phyloP scores from a whole-genome alignment of 768 basidiomycete species.

The Crassisporium funariophilum region DNA sequence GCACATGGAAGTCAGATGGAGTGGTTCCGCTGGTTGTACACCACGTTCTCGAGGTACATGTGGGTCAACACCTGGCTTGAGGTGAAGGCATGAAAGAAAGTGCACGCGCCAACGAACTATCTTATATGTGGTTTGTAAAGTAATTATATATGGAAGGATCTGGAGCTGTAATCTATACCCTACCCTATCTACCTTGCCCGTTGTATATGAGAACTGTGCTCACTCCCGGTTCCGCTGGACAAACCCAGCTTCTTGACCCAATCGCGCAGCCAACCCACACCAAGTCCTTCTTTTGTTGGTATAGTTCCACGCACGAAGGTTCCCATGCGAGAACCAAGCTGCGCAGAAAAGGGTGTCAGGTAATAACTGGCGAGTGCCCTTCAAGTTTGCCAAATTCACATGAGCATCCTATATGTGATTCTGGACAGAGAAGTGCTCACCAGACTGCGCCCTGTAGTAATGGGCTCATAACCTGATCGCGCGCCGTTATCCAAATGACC shows the following conservation, averaged over 20 bases:
- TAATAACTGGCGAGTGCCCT: conserved; percentile 52
- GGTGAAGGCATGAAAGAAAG: conserved; percentile 37
- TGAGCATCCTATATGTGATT: neutral
- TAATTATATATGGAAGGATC: conserved; percentile 3
- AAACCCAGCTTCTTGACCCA: conserved; percentile 35
- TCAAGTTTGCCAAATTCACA: neutral
- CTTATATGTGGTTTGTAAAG: conserved; percentile 3
- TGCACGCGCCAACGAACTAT: neutral
- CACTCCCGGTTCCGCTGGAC: conserved; percentile 5
- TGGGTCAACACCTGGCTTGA: conserved; percentile 88
- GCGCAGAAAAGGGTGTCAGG: conserved; percentile 40
- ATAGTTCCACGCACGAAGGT: conserved; percentile 27
- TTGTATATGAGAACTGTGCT: neutral
- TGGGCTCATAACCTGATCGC: conserved; percentile 71
- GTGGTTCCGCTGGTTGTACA: conserved; percentile 90
- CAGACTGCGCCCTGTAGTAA: conserved; percentile 68
- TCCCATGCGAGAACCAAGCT: conserved; percentile 37
- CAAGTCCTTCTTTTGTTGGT: conserved; percentile 40
- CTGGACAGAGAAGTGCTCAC: conserved; percentile 38
- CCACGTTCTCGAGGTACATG: conserved; percentile 83
- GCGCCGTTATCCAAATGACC: conserved; percentile 61
- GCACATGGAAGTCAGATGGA: conserved; percentile 75
- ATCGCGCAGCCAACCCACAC: conserved; percentile 43
- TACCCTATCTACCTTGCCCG: conserved; percentile 3
- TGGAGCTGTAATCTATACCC: neutral